Base-by-base conservation (phyloP, 163 green algal species). In the Chlamydomonas reinhardtii region DNA sequence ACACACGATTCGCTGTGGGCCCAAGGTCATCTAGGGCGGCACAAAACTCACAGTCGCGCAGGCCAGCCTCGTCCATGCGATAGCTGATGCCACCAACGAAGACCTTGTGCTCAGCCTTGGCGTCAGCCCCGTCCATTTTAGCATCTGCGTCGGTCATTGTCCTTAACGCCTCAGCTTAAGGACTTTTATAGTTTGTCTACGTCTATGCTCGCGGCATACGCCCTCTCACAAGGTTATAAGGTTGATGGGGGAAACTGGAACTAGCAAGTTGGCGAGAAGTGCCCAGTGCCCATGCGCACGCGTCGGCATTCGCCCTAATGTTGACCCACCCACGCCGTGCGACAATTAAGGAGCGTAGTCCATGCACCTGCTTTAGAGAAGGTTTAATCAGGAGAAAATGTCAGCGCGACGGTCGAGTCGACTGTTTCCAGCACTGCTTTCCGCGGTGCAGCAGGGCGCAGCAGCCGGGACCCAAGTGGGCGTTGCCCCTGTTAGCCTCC, bases 41-140 rank as follows among this genome's bases (percentile, higher is more conserved):
- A 17, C 9, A 56, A 19, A 17, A 70, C 94, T 86, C 84, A 97
- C 95, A 90, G 56, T 96, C 91, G 64, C 86, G 84, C 11, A 98
- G 91, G 73, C 92, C 90, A 0, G 48, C 32, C 64, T 98, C 95
- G 59, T 96, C 91, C 76, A 97, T 95, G 39, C 95, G 81, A 90
- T 93, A 97, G 54, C 89, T 93, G 52, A 98, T 96, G 66, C 96
- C 96, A 12, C 96, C 96, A 9, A 98, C 90, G 77, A 98, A 98
- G 19, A 87, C 85, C 88, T 98, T 98, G 89, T 89, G 93, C 25
- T 59, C 69, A 4, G 37, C 27, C 52, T 87, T 80, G 14, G 70
- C 61, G 16, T 84, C 78, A 25, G 6, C 48, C 14, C 83, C 73
- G 32, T 88, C 73, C 74, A 54, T 70, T 14, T 69, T 65, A 11